Percentiles rank a stretch among this genome's conserved stretches.
Conservation (phyloP, 2,329 filamentous ascomycete species). For the Trichophyton rubrum region DNA sequence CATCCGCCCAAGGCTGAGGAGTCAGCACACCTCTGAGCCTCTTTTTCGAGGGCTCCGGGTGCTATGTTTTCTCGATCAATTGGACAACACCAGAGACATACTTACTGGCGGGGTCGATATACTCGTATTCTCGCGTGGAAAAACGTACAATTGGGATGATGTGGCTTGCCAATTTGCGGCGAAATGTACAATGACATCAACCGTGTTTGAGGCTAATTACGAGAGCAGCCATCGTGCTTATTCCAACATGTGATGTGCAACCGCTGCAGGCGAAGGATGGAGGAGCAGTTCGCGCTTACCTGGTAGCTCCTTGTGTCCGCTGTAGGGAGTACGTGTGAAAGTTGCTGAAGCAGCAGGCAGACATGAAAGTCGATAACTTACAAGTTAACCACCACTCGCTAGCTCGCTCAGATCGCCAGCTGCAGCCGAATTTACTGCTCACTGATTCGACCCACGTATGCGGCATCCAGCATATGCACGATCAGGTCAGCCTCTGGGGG, state of each 20-base stretch:
- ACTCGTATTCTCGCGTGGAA: constrained; percentile 2
- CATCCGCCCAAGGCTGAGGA: neutral
- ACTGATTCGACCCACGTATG: neutral
- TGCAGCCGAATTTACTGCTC: neutral
- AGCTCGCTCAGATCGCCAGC: neutral
- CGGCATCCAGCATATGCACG: neutral
- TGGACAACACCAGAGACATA: neutral
- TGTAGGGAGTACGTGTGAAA: too few relatives aligned
- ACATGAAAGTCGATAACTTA: neutral
- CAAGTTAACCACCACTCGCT: neutral
- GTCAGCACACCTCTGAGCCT: neutral
- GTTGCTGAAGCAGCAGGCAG: neutral
- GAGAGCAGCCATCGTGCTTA: neutral
- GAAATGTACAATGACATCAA: neutral
- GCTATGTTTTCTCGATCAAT: neutral
- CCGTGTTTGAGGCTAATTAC: neutral
- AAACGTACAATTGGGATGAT: constrained; percentile 2
- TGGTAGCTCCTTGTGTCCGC: neutral
- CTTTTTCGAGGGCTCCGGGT: neutral
- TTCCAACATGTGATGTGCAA: neutral
- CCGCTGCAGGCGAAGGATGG: neutral
- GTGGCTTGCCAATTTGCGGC: constrained; percentile 2
- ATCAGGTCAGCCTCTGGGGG: neutral
- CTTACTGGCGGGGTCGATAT: neutral
- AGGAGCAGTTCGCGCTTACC: neutral